Evolutionary conservation across 2,329 filamentous ascomycete species (phyloP).

Genomic region (Capronia epimyces): DNA sequence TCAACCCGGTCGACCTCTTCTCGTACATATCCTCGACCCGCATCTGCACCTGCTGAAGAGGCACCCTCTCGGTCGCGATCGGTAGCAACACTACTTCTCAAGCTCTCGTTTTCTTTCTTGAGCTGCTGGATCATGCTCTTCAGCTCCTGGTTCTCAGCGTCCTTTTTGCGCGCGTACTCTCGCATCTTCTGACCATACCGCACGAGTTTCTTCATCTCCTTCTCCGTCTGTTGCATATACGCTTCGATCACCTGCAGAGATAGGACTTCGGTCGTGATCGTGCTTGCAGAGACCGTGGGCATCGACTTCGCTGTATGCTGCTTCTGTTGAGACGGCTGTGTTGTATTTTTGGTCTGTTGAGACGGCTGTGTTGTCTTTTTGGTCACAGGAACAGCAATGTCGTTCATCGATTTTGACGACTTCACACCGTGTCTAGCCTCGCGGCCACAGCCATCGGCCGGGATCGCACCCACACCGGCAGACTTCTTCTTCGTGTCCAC

Average conservation of each 20-base stretch:
- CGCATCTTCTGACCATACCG: constrained; percentile 40
- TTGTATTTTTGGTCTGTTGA: neutral
- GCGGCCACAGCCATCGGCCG: neutral
- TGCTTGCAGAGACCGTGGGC: neutral
- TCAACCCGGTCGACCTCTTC: constrained; percentile 14
- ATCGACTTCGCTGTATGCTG: neutral
- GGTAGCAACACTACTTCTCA: neutral
- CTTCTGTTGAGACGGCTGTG: neutral
- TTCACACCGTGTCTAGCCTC: constrained; percentile 39
- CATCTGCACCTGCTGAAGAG: neutral
- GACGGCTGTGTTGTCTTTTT: neutral
- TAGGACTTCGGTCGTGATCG: neutral
- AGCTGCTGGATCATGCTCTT: constrained; percentile 18
- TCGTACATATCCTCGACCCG: constrained; percentile 5
- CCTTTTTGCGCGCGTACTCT: constrained; percentile 23
- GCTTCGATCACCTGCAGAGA: constrained; percentile 47
- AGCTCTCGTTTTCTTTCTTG: constrained; percentile 14
- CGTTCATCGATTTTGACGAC: constrained; percentile 3
- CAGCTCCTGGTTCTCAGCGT: constrained; percentile 24
- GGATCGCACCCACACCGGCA: neutral
- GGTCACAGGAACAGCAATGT: neutral
- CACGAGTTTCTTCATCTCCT: constrained; percentile 57
- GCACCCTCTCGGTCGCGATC: neutral
- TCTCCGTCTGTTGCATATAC: constrained; percentile 53
- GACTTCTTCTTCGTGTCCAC: neutral